Conservation (phyloP, 805 yeast species). For the Danielozyma ontarioensis region DNA sequence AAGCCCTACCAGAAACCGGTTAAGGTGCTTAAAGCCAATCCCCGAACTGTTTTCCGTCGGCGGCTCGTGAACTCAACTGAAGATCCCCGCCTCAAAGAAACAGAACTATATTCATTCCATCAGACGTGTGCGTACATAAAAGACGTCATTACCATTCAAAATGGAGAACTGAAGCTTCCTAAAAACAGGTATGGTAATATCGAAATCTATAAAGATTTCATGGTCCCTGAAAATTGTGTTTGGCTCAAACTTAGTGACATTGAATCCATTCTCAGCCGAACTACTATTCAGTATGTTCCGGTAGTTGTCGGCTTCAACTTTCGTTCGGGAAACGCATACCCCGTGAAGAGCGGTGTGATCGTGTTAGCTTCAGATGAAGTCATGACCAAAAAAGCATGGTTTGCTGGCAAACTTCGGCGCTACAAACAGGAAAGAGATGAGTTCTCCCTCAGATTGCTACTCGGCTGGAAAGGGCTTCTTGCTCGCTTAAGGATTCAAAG, state of each 20-base stretch:
- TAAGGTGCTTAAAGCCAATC: constrained; percentile 12
- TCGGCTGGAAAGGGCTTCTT: constrained; percentile 7
- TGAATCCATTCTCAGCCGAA: constrained; percentile 13
- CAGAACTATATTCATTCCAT: constrained; percentile 18
- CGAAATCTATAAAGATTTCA: constrained; percentile 20
- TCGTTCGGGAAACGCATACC: constrained; percentile 19
- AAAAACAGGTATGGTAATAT: constrained; percentile 26
- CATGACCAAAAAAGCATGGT: constrained; percentile 21
- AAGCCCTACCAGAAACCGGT: constrained; percentile 13
- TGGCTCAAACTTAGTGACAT: constrained; percentile 22
- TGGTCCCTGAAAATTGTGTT: constrained; percentile 26
- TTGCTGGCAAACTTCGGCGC: constrained; percentile 11
- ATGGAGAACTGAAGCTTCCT: constrained; percentile 13
- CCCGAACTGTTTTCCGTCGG: constrained; percentile 18
- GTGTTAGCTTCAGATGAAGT: constrained; percentile 13
- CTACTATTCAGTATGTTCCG: constrained; percentile 19
- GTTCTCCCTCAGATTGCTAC: constrained; percentile 4
- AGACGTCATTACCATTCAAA: constrained; percentile 1
- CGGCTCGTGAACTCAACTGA: constrained; percentile 12
- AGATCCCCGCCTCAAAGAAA: constrained; percentile 14
- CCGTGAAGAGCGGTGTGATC: constrained; percentile 23
- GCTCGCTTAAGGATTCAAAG: constrained; percentile 12
- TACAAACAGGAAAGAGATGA: constrained; percentile 2
- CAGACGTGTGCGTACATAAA: constrained; percentile 25
- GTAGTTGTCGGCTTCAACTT: constrained; percentile 28